Conservation (phyloP, 768 basidiomycete genomes). For the Mycena belliarum region DNA sequence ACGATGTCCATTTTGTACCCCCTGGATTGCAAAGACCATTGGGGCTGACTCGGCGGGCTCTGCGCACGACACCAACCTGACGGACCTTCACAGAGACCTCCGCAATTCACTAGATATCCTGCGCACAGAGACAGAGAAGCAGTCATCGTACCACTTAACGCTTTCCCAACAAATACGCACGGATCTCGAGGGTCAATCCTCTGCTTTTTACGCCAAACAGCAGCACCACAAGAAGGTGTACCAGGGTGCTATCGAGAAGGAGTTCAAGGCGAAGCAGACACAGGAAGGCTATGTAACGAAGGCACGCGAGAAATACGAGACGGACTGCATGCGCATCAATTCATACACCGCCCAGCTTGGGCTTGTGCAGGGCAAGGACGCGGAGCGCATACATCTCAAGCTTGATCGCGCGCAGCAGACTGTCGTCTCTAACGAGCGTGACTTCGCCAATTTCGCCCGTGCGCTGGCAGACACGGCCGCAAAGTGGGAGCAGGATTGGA, state of each 20-base stretch:
- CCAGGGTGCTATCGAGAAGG: conserved; percentile 82
- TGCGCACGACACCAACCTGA: conserved; percentile 18
- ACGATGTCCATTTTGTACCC: not conserved
- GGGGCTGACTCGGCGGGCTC: not conserved
- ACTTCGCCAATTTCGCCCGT: conserved; percentile 85
- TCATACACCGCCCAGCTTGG: conserved; percentile 28
- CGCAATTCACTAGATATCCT: conserved; percentile 80
- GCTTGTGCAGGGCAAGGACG: conserved; percentile 89
- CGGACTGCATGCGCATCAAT: conserved; percentile 56
- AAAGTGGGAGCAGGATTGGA: conserved; percentile 96
- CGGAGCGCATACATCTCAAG: conserved; percentile 87
- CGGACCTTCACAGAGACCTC: conserved; percentile 59
- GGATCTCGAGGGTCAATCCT: conserved; percentile 70
- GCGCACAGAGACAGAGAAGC: conserved; percentile 80
- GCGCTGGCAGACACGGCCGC: conserved; percentile 74
- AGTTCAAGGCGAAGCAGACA: conserved; percentile 85
- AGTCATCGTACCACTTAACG: conserved; percentile 69
- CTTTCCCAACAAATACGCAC: conserved; percentile 75
- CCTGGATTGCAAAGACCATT: not conserved
- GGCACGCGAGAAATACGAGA: conserved; percentile 91
- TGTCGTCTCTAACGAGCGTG: conserved; percentile 87
- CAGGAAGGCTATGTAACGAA: conserved; percentile 86
- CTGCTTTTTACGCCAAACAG: conserved; percentile 63
- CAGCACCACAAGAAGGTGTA: conserved; percentile 71
- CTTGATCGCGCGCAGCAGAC: conserved; percentile 90